phyloP scores from a whole-genome alignment of 257 asterid genomes.

The Lantana camara region DNA sequence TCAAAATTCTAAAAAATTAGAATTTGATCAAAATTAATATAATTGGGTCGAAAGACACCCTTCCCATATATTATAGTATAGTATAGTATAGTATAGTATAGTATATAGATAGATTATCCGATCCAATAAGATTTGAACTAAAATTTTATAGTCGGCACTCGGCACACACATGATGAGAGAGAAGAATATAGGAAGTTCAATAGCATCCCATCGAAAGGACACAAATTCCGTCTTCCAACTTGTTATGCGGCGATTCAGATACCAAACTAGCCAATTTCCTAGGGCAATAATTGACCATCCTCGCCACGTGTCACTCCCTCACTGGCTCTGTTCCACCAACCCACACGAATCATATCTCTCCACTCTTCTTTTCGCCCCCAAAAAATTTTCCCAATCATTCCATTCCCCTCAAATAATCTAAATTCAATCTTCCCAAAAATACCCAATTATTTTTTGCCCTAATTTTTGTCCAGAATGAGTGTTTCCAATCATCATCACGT shows the following conservation, averaged over 20 bases:
- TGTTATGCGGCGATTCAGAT: conserved; percentile 33
- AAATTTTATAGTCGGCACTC: too few relatives aligned
- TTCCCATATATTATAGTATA: too few relatives aligned
- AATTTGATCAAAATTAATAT: too few relatives aligned
- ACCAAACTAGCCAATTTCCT: conserved; percentile 5
- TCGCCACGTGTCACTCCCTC: conserved; percentile 33
- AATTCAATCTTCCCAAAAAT: conserved; percentile 2
- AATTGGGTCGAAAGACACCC: too few relatives aligned
- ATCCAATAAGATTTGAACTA: too few relatives aligned
- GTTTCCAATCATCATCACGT: conserved; percentile 29
- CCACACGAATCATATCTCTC: conserved; percentile 31
- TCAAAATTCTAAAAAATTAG: too few relatives aligned
- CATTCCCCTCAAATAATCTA: conserved; percentile 18
- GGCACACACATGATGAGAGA: too few relatives aligned
- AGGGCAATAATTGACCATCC: conserved; percentile 24
- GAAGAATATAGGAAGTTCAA: too few relatives aligned
- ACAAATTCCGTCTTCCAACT: not conserved
- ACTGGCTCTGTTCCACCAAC: conserved; percentile 9
- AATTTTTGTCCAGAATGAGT: conserved; percentile 32
- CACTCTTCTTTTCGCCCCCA: conserved; percentile 10
- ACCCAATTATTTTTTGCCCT: too few relatives aligned
- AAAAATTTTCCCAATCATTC: conserved; percentile 25
- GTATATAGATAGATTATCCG: too few relatives aligned
- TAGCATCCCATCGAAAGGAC: not conserved
- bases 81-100: too few relatives aligned